Evolutionary conservation across 208 protist genomes (phyloP).

Genomic region (Balamuthia mandrillaris): DNA sequence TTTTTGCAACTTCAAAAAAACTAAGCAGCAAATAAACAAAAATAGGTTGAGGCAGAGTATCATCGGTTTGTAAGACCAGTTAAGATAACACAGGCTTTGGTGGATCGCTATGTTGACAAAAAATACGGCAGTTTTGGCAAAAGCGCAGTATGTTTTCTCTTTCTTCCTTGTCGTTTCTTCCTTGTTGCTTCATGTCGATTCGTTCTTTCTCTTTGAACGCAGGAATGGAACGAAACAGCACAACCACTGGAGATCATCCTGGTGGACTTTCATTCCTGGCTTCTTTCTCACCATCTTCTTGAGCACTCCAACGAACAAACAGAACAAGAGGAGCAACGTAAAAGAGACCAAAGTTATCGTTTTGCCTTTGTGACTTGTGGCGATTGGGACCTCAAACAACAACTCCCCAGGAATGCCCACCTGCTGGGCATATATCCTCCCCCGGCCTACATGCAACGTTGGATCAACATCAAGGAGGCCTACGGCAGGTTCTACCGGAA

Average conservation of each 20-base stretch:
- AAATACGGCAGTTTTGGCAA: too few relatives aligned
- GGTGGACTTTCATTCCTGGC: not conserved
- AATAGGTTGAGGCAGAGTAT: too few relatives aligned
- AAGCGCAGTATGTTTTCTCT: too few relatives aligned
- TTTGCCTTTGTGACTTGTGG: slow-evolving; percentile 85
- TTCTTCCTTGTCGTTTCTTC: too few relatives aligned
- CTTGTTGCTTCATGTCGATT: too few relatives aligned
- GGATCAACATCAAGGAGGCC: slow-evolving; percentile 82
- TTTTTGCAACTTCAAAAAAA: too few relatives aligned
- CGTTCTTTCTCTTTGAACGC: too few relatives aligned
- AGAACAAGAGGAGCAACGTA: too few relatives aligned
- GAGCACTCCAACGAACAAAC: not conserved
- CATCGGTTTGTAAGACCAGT: too few relatives aligned
- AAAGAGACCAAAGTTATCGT: slow-evolving; percentile 14
- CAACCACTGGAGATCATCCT: not conserved
- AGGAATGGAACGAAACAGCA: not conserved
- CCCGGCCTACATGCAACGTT: slow-evolving; percentile 66
- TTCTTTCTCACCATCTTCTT: not conserved
- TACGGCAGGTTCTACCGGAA: slow-evolving; percentile 19
- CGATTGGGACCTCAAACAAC: slow-evolving; percentile 84
- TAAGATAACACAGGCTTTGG: too few relatives aligned
- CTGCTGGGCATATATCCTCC: slow-evolving; percentile 51
- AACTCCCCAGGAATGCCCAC: slow-evolving; percentile 77
- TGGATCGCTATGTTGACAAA: too few relatives aligned
- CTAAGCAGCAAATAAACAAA: too few relatives aligned